Evolutionary conservation across 2,329 filamentous ascomycete genomes (phyloP).

Genomic region (Aspergillus tamarii): DNA sequence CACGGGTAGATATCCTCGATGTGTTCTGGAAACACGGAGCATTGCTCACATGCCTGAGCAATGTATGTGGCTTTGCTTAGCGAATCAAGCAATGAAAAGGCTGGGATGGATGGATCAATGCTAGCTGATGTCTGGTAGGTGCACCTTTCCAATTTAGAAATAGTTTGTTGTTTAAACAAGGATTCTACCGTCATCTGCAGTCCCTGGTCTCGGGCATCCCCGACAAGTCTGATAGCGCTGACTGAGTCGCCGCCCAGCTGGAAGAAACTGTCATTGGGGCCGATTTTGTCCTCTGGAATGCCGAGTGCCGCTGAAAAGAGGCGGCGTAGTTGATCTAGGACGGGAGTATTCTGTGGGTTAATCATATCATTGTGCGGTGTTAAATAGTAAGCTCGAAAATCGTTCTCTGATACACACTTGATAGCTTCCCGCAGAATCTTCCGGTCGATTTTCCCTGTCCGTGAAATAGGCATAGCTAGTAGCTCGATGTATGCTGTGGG

Average conservation of each 20-base stretch:
- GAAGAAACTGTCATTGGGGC: conserved; percentile 25
- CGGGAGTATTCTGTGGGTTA: background rate
- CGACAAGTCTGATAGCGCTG: conserved; percentile 24
- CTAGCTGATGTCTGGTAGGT: background rate
- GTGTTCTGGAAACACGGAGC: background rate
- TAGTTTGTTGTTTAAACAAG: background rate
- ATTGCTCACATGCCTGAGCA: background rate
- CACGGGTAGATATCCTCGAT: conserved; percentile 28
- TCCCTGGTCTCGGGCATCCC: conserved; percentile 13
- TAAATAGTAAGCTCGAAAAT: conserved; percentile 17
- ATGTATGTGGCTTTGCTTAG: background rate
- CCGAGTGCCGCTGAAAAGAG: conserved; percentile 9
- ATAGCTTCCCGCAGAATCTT: background rate
- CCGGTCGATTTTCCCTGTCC: conserved; percentile 5
- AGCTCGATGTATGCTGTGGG: background rate
- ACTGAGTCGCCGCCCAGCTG: conserved; percentile 28
- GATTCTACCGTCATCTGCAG: conserved; percentile 18
- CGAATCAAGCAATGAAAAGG: background rate
- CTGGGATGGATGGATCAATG: background rate
- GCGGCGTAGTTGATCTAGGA: conserved; percentile 19
- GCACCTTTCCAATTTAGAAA: background rate
- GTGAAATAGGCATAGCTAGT: background rate
- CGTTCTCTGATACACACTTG: background rate
- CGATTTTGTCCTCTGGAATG: background rate
- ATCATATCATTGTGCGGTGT: conserved; percentile 17